Conservation (phyloP, 2,329 filamentous ascomycete species). For the Gnomoniopsis smithogilvyi region DNA sequence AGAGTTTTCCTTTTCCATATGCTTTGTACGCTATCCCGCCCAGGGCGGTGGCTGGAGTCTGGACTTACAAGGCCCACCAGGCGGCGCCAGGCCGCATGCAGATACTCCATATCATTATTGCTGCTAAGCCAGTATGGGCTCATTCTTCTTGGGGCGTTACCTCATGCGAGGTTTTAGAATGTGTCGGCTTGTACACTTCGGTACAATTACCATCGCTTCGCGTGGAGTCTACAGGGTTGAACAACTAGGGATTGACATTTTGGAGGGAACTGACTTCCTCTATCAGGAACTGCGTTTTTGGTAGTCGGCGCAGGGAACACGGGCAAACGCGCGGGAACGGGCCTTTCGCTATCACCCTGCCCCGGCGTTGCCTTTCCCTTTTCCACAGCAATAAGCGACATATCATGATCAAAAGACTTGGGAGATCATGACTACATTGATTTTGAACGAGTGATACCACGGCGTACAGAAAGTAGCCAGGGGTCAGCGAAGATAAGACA, state of each 20-base stretch:
- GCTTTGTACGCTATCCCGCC: no score
- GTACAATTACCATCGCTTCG: constrained; percentile 15
- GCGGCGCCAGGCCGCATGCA: neutral
- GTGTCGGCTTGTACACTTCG: constrained; percentile 4
- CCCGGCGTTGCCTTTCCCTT: neutral
- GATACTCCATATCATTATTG: neutral
- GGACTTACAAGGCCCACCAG: constrained; percentile 1
- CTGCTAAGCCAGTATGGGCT: neutral
- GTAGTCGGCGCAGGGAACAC: neutral
- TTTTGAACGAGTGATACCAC: neutral
- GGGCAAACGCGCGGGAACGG: neutral
- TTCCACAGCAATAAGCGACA: neutral
- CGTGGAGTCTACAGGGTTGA: constrained; percentile 1
- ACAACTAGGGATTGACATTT: neutral
- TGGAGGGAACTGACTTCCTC: neutral
- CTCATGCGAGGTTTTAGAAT: neutral
- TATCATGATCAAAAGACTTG: neutral
- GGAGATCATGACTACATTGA: neutral
- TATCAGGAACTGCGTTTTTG: neutral
- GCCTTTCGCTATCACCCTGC: neutral
- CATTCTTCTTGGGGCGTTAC: neutral
- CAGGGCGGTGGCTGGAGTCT: neutral
- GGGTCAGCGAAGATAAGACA: neutral
- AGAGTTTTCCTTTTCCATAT: neutral
- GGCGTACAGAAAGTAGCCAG: neutral